Base-by-base conservation (phyloP, 2,329 filamentous ascomycete species). In the Colletotrichum scovillei region DNA sequence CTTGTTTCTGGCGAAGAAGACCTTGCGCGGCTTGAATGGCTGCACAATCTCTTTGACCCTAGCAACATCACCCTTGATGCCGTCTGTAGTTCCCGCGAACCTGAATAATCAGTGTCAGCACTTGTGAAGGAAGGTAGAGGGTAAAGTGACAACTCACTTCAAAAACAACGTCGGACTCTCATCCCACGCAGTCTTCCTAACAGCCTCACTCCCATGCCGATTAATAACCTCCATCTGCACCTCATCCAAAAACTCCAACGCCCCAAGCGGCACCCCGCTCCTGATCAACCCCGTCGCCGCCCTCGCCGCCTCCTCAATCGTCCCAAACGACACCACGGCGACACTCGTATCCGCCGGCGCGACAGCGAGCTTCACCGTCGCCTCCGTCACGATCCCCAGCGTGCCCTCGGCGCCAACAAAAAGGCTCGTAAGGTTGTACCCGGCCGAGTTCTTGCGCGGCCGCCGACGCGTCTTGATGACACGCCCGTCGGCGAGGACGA, bases 331-430 rank as follows among this genome's bases (percentile, higher is more conserved):
- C 1, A 90, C 90, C 0, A 92, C 89, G 0, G 92, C 92, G 1
- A 94, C 92, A 55, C 89, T 88, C 0, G 89, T 91, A 72, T 90
- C 85, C 68, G 91, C 85, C 0, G 92, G 92, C 16, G 92, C 85
- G 0, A 90, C 88, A 0, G 92, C 88, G 1, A 94, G 81, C 78
- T 93, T 94, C 19, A 94, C 82, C 0, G 92, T 93, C 32, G 89
- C 88, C 78, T 94, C 92, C 0, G 92, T 94, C 2, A 94, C 89
- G 24, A 94, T 88, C 0, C 92, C 92, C 11, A 94, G 82, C 0
- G 92, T 94, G 0, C 92, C 92, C 79, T 94, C 92, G 0, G 91
- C 91, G 0, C 93, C 92, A 5, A 93, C 87, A 77, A 94, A 94
- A 4, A 94, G 82, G 1, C 88, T 88, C 0, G 90, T 94, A 26